These are phyloP conservation scores for Monilinia vaccinii-corymbosi DNA, from an alignment of 2,329 filamentous ascomycete genomes.

Conservation along the genomic window DNA sequence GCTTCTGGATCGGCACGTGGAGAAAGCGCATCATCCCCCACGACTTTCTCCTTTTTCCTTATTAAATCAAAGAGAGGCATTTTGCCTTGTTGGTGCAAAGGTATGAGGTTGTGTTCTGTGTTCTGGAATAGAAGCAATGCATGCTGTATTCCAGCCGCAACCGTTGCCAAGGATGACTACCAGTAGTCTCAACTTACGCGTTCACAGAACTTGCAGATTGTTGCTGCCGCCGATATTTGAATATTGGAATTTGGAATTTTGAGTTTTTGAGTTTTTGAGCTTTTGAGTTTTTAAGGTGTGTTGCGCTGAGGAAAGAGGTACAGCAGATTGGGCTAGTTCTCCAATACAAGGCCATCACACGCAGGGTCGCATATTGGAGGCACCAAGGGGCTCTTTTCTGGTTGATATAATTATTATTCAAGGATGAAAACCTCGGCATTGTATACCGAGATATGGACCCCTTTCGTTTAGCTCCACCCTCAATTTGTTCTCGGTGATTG, in stretches of 20 bases:
- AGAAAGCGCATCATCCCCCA: constrained; percentile 28
- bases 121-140: not conserved
- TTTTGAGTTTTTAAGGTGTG: constrained; percentile 10
- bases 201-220: not conserved
- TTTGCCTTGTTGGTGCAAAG: constrained; percentile 20
- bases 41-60: constrained; percentile 51
- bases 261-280: constrained; percentile 17
- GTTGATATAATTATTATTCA: not conserved
- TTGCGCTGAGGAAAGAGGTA: constrained; percentile 6
- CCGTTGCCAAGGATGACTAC: constrained; percentile 11
- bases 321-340: not conserved
- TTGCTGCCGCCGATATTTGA: constrained; percentile 21
- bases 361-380: not conserved
- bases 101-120: constrained; percentile 5
- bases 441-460: not conserved
- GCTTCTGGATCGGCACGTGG: constrained; percentile 20
- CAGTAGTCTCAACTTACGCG: constrained; percentile 4
- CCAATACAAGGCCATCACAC: not conserved
- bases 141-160: constrained; percentile 14
- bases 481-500: constrained; percentile 9
- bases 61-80: constrained; percentile 54
- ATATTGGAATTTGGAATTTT: too few relatives aligned
- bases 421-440: not conserved
- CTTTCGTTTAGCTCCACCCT: constrained; percentile 8
- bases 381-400: not conserved